Conservation (phyloP, 768 basidiomycete species). For the Hemileccinum impolitum region DNA sequence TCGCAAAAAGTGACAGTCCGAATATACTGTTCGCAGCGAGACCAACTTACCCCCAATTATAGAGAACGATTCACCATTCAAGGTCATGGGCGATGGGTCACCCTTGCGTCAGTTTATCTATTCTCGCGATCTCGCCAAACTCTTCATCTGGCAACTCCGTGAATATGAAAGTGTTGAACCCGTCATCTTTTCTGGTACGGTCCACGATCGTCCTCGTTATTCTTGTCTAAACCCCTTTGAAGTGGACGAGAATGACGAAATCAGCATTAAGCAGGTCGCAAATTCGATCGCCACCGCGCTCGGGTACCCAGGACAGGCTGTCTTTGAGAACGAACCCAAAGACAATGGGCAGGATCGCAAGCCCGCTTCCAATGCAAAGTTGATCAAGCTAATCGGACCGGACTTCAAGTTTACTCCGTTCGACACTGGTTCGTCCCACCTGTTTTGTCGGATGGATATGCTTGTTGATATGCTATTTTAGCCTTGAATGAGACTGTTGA, state of each 20-base stretch:
- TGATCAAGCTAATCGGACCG: conserved; percentile 63
- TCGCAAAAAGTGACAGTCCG: conserved; percentile 70
- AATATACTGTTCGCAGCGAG: not conserved
- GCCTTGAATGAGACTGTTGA: conserved; percentile 75
- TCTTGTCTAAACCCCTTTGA: not conserved
- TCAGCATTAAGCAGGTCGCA: conserved; percentile 87
- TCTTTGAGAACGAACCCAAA: conserved; percentile 59
- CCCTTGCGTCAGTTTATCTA: conserved; percentile 98
- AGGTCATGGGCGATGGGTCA: conserved; percentile 86
- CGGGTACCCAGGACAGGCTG: conserved; percentile 73
- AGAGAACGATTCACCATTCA: conserved; percentile 78
- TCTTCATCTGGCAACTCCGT: conserved; percentile 90
- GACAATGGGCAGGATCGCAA: conserved; percentile 96
- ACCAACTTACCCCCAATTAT: conserved; percentile 28
- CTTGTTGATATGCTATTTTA: conserved; percentile 22
- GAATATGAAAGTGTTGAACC: conserved; percentile 94
- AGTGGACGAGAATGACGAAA: conserved; percentile 94
- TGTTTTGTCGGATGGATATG: not conserved
- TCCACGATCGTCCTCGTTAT: not conserved
- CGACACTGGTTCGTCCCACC: conserved; percentile 54
- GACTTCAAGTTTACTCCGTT: conserved; percentile 92
- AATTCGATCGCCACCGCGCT: conserved; percentile 88
- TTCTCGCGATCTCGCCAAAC: conserved; percentile 91
- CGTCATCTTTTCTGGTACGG: conserved; percentile 80
- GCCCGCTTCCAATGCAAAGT: conserved; percentile 90